A percentile compares a stretch with the other conserved stretches of the same genome.
These are phyloP conservation scores for Leishmania gerbilli DNA, from an alignment of 208 protist genomes.

Conservation along the genomic window DNA sequence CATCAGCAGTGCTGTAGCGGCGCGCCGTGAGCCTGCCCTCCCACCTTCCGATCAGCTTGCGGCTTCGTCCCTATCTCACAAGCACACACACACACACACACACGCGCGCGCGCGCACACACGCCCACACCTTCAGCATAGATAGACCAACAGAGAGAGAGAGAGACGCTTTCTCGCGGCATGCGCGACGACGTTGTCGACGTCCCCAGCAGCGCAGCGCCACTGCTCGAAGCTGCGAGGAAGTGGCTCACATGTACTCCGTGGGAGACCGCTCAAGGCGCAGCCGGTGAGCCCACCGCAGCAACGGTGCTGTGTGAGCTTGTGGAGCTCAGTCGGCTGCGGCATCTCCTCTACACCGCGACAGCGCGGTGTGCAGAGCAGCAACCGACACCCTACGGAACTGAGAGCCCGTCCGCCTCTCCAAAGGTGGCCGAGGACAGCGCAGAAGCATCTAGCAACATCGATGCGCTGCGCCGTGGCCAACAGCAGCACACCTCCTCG, in stretches of 20 bases:
- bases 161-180: not conserved
- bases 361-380: not conserved
- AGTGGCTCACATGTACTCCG: conserved; percentile 7
- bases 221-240: conserved; percentile 8
- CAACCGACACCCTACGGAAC: not conserved
- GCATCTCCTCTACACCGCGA: conserved; percentile 4
- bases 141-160: not conserved
- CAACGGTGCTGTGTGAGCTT: conserved; percentile 24
- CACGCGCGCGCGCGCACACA: too few relatives aligned
- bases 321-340: conserved; percentile 21
- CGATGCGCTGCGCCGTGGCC: not conserved
- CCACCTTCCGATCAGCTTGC: not conserved
- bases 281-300: not conserved
- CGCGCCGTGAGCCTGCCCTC: not conserved
- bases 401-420: not conserved
- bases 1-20: not conserved
- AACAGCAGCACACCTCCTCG: not conserved
- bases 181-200: not conserved
- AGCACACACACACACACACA: not conserved
- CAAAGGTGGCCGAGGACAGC: not conserved
- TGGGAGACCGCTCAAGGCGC: not conserved
- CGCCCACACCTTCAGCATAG: not conserved
- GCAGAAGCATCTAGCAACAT: not conserved
- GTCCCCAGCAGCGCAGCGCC: not conserved
- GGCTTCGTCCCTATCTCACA: not conserved